Evolutionary conservation across 1,284 basidiomycete genomes (phyloP), one percentile per base, ranked within the genome.

Genomic region (Schizophyllum commune): DNA sequence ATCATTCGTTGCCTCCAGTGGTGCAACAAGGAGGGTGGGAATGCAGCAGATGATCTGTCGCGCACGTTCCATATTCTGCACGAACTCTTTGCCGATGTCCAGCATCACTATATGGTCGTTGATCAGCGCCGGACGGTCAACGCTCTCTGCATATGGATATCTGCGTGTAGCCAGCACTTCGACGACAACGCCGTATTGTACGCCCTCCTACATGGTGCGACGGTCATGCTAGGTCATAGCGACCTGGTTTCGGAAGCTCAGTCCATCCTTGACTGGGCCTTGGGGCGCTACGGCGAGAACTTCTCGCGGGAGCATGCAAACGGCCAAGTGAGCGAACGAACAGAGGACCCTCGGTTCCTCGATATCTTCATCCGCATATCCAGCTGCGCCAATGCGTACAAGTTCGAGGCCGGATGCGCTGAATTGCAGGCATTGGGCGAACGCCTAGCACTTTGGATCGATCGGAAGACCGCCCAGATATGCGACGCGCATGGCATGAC

Each of bases 101-200:
- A 90, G 62, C 72, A 76, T 1, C 84, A 86, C 0, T 86, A 86
- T n/a, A 79, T 98, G 53, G 81, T 96, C 64, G 92, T 93, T 69
- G 93, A 97, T 69, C 93, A 97, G 71, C 73, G 88, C 55, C 85
- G 95, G 5, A 75, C 90, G 32, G 71, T 96, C 33, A 88, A 92
- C 60, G 83, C 86, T 0, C 75, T 97, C 22, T 85, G 83, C 20
- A 71, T 96, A 15, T 86, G 91, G 79, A 78, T 93, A 27, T 79
- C 92, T 1, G 76, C 81, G 22, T 81, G 84, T 61, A 68, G 76
- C 55, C 68, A 75, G 39, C 79, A 84, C 54, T 88, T 93, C 68
- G 70, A 75, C 19, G 79, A 89, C 63, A 70, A 77, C 1, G 81
- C 80, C 7, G 73, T 93, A 6, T 75, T 93, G 20, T 81, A 87